Evolutionary conservation across 345 rosid species (phyloP), one percentile per base, ranked within the genome.

Genomic region (Gynandropsis gynandra): DNA sequence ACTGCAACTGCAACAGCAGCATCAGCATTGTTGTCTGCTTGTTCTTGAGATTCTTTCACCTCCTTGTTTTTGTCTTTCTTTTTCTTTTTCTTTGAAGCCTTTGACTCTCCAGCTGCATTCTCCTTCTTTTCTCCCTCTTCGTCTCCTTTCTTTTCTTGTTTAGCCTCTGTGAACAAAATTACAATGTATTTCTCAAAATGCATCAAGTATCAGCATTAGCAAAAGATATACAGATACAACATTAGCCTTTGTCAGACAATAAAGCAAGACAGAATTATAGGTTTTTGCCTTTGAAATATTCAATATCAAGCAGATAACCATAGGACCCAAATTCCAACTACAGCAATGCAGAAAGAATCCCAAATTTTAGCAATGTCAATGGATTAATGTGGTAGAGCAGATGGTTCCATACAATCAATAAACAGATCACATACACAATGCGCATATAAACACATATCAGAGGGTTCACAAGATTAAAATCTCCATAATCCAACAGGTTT

Each of bases 21-120:
- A 17, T 35, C 59, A 0, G 59, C 63, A 32, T 55, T 20, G 33
- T 61, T 59, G 20, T 60, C 55, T 10, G 63, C 66, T 49, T 71
- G 76, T 16, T 55, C 74, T 47, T 71, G 76, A 1, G 72, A 57
- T 45, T 81, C 96, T 68, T 81, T 83, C 3, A 14, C 73, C 47
- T 78, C 85, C 74, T 80, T 84, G 2, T 68, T 52, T 34, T 78
- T 80, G 39, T 81, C 89, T 67, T 84, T 78, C 81, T 76, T 76
- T 50, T 82, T 85, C 81, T 88, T 88, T 79, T 79, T 82, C 34
- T 80, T 85, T 0, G 76, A 58, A 56, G 50, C 69, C 75, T 85
- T 88, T 66, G 78, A 68, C 70, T 82, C 89, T 1, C 74, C 81
- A 18, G 71, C 64, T 31, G 56, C 75, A 50, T 39, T 79, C 20